Conservation (phyloP, 164 flowering plant species). For the Magnolia sinica region DNA sequence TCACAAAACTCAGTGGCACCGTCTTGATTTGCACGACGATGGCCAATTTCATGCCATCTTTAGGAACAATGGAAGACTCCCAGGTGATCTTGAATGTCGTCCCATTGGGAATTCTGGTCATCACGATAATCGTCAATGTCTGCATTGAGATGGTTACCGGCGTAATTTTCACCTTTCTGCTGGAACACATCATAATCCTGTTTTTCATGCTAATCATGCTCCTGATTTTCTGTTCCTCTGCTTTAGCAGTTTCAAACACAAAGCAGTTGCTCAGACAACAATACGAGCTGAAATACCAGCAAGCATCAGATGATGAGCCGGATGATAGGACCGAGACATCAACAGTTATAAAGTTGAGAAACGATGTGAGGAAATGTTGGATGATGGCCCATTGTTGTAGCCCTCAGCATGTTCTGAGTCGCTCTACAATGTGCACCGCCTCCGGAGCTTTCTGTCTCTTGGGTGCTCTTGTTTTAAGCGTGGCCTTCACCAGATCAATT, state of each 20-base stretch:
- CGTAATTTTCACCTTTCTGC: constrained; percentile 34
- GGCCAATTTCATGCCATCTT: constrained; percentile 58
- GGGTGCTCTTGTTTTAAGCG: constrained; percentile 27
- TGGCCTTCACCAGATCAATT: constrained; percentile 28
- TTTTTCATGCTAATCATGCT: constrained; percentile 32
- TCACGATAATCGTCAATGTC: constrained; percentile 49
- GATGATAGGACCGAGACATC: neutral
- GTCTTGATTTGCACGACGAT: constrained; percentile 48
- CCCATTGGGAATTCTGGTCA: constrained; percentile 54
- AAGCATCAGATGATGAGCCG: neutral
- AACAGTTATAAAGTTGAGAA: constrained; percentile 21
- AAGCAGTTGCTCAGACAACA: constrained; percentile 32
- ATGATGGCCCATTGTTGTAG: constrained; percentile 54
- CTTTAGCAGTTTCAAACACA: constrained; percentile 17
- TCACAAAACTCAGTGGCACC: constrained; percentile 55
- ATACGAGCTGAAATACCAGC: constrained; percentile 15
- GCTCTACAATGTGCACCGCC: constrained; percentile 48
- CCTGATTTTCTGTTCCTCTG: constrained; percentile 7
- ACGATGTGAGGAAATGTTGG: constrained; percentile 41
- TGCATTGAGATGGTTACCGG: constrained; percentile 55
- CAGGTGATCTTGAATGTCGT: constrained; percentile 42
- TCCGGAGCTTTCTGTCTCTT: constrained; percentile 53
- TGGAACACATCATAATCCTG: constrained; percentile 40
- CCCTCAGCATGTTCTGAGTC: constrained; percentile 59
- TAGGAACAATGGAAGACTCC: constrained; percentile 42